Evolutionary conservation across 2,329 filamentous ascomycete genomes (phyloP).

Genomic region (Juglanconis sp.): DNA sequence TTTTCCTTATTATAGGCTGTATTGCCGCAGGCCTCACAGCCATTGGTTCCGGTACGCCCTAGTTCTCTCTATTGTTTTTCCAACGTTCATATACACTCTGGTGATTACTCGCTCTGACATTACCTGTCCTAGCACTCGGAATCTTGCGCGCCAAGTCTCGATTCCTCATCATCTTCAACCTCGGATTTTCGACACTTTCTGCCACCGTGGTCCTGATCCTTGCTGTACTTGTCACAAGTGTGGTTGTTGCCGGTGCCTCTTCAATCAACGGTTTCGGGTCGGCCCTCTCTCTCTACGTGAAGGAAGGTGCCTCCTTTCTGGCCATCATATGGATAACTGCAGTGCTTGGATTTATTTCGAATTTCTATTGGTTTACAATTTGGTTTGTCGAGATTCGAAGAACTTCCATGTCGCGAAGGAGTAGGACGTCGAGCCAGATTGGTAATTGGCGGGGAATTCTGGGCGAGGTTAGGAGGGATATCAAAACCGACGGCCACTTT

Average conservation of each 20-base stretch:
- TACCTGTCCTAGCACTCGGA: conserved; percentile 6
- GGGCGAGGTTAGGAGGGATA: conserved; percentile 21
- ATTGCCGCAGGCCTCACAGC: conserved; percentile 16
- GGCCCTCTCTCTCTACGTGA: conserved; percentile 18
- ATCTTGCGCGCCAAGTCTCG: conserved; percentile 15
- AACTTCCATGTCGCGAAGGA: conserved; percentile 21
- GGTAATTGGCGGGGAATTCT: conserved; percentile 24
- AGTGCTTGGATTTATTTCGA: conserved; percentile 11
- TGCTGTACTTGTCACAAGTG: conserved; percentile 15
- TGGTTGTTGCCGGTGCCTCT: conserved; percentile 15
- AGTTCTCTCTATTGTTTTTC: neutral
- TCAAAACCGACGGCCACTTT: conserved; percentile 13
- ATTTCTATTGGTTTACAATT: conserved; percentile 21
- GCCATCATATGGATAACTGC: conserved; percentile 22
- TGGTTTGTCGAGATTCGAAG: conserved; percentile 25
- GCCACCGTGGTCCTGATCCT: conserved; percentile 13
- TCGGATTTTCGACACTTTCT: conserved; percentile 14
- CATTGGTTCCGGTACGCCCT: conserved; percentile 16
- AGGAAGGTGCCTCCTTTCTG: conserved; percentile 17
- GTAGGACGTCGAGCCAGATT: conserved; percentile 19
- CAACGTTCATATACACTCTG: neutral
- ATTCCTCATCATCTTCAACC: conserved; percentile 14
- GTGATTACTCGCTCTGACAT: neutral
- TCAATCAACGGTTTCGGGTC: conserved; percentile 9
- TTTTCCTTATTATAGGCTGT: conserved; percentile 20